Conservation (phyloP, 495 filamentous ascomycete species). For the Xylaria telfairii region DNA sequence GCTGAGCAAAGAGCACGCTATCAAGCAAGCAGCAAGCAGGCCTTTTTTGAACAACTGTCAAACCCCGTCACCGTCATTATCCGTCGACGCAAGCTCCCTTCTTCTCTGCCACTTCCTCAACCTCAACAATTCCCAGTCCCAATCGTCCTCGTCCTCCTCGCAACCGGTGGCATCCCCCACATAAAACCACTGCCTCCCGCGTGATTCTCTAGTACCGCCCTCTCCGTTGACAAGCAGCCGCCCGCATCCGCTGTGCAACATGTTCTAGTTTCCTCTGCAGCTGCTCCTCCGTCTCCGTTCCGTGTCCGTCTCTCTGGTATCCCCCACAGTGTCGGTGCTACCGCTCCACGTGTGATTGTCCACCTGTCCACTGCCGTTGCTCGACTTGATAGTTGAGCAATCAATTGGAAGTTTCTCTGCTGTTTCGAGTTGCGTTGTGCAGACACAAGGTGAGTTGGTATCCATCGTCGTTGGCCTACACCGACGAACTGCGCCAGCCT, state of each 20-base stretch:
- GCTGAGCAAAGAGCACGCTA: neutral
- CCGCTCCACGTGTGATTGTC: slow-evolving; percentile 40
- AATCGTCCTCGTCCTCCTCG: neutral
- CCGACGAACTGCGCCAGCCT: neutral
- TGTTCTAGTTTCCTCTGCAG: slow-evolving; percentile 39
- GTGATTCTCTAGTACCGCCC: neutral
- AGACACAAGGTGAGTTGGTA: slow-evolving; percentile 11
- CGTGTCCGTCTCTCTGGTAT: slow-evolving; percentile 26
- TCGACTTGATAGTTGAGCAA: slow-evolving; percentile 30
- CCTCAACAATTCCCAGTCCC: neutral
- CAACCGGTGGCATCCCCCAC: neutral
- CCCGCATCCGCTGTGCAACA: slow-evolving; percentile 33
- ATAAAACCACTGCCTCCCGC: neutral
- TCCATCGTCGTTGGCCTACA: neutral
- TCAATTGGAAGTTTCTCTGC: slow-evolving; percentile 20
- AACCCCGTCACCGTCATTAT: slow-evolving; percentile 6
- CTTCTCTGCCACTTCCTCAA: neutral
- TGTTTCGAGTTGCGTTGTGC: neutral
- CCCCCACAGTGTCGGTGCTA: slow-evolving; percentile 38
- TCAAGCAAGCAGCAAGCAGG: slow-evolving; percentile 14
- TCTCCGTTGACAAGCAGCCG: slow-evolving; percentile 20
- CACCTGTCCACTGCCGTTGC: slow-evolving; percentile 26
- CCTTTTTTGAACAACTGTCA: slow-evolving; percentile 23
- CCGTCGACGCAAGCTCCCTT: slow-evolving; percentile 10
- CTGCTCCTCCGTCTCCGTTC: slow-evolving; percentile 27